These are phyloP conservation scores for Cephalotrichum gorgonifer DNA, from an alignment of 2,329 filamentous ascomycete species.

Conservation along the genomic window DNA sequence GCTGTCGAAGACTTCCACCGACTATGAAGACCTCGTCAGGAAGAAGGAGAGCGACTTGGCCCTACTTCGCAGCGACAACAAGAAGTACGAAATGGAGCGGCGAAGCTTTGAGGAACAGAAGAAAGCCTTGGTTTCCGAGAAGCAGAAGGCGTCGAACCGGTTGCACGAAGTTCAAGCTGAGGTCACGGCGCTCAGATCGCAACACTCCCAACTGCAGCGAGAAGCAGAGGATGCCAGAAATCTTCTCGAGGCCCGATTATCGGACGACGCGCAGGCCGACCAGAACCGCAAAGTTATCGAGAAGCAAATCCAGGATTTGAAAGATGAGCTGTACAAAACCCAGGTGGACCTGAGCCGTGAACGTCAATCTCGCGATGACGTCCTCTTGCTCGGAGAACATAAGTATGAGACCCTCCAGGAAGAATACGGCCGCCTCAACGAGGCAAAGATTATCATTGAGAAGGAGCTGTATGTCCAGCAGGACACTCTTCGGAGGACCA, in stretches of 20 bases:
- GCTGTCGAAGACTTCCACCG: slow-evolving; percentile 81
- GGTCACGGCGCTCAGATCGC: slow-evolving; percentile 73
- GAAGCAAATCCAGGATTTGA: slow-evolving; percentile 77
- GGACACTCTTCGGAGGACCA: slow-evolving; percentile 77
- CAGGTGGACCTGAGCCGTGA: slow-evolving; percentile 87
- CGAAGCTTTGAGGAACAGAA: slow-evolving; percentile 71
- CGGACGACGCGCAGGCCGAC: slow-evolving; percentile 76
- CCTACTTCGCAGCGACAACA: slow-evolving; percentile 74
- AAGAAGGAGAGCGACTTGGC: slow-evolving; percentile 90
- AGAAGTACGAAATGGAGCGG: slow-evolving; percentile 72
- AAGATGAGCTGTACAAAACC: slow-evolving; percentile 71
- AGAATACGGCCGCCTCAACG: slow-evolving; percentile 78
- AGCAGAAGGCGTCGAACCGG: slow-evolving; percentile 65
- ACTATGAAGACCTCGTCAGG: slow-evolving; percentile 87
- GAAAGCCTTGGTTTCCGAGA: slow-evolving; percentile 58
- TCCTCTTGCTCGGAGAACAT: slow-evolving; percentile 81
- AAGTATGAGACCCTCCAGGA: slow-evolving; percentile 74
- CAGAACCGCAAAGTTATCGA: slow-evolving; percentile 77
- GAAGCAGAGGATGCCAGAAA: slow-evolving; percentile 83
- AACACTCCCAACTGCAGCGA: slow-evolving; percentile 73
- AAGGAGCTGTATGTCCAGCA: slow-evolving; percentile 96
- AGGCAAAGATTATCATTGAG: slow-evolving; percentile 93
- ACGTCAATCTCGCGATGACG: slow-evolving; percentile 86
- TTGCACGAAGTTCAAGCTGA: slow-evolving; percentile 83
- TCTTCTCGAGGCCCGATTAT: slow-evolving; percentile 77